A percentile compares a stretch with the other conserved stretches of the same genome.
Conservation (phyloP, 192 early-diverging fungal species). For the Linnemannia exigua region DNA sequence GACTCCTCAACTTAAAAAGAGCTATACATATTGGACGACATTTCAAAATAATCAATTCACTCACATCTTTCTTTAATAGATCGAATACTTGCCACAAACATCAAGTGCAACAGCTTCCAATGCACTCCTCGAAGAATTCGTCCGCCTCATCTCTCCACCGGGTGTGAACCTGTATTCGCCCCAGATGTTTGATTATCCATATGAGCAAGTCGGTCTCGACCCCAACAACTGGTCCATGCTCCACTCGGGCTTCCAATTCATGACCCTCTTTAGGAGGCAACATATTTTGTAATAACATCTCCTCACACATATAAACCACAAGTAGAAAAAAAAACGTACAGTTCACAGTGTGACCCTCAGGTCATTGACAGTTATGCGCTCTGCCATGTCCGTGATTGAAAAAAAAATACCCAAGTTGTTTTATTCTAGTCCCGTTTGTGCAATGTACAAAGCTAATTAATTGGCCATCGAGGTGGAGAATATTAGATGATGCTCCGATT, state of each 20-base stretch:
- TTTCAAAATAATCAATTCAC: too few relatives aligned
- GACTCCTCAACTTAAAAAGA: background rate
- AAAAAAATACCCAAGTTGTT: background rate
- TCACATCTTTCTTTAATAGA: conserved; percentile 25
- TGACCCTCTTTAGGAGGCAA: conserved; percentile 66
- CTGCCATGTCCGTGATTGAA: background rate
- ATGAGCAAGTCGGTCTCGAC: conserved; percentile 65
- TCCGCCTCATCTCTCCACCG: conserved; percentile 63
- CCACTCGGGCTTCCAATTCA: conserved; percentile 68
- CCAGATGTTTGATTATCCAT: conserved; percentile 65
- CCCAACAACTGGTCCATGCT: conserved; percentile 63
- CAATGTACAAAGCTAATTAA: conserved; percentile 33
- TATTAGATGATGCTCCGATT: background rate
- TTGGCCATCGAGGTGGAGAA: background rate
- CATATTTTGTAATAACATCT: conserved; percentile 57
- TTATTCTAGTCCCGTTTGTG: background rate
- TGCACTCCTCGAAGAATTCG: conserved; percentile 62
- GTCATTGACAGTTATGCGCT: background rate
- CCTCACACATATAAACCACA: background rate
- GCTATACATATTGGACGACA: conserved; percentile 1
- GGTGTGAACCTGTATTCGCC: conserved; percentile 57
- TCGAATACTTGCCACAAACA: conserved; percentile 67
- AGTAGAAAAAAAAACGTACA: background rate
- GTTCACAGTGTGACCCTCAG: too few relatives aligned
- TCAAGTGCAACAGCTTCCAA: conserved; percentile 57